Base-by-base conservation (phyloP, 2,329 filamentous ascomycete genomes). In the Torrubiellomyces zombiae region DNA sequence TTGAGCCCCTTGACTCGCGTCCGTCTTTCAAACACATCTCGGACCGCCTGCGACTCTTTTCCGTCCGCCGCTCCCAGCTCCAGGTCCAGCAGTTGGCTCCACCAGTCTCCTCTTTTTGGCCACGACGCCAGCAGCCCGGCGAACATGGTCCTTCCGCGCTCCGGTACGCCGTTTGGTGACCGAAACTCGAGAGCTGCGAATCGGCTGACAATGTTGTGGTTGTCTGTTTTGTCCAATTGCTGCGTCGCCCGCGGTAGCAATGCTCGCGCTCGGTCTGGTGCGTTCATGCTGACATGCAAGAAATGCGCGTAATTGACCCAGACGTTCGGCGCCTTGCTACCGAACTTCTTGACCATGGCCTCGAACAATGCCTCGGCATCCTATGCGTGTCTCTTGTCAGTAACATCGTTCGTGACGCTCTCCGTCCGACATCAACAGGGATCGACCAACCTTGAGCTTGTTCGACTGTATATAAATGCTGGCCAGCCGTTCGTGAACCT, bases 291-390 rank as follows among this genome's bases (percentile, higher is more conserved):
- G 30, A 76, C 73, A 55, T 93, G 77, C 28, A 98, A 63, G 64
- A 94, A 95, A 41, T 78, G 77, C 14, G 85, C 86, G 52, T 94
- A 95, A 58, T 95, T 94, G 51, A 77, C 63, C 81, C 85, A 98
- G 37, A 94, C 72, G 26, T 74, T 68, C 7, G 80, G 75, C 5
- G 75, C 70, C 36, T 75, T 72, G 34, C 77, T 76, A 43, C 89
- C 81, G 31, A 82, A 85, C 55, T 91, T 94, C 59, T 89, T 91
- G 40, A 80, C 60, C 52, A 92, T 80, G 20, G 63, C 56, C 48
- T 89, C 77, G 58, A 94, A 95, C 38, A 95, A 66, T 13, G 67
- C 69, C 44, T 94, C 83, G 28, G 86, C 86, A 65, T 85, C 76
- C 76, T 91, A 49, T 47, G n/a, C n/a, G n/a, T n/a, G n/a, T n/a